A percentile compares a stretch with the other conserved stretches of the same genome.
Conservation (phyloP, 768 basidiomycete genomes). For the Kondoa subrosea region DNA sequence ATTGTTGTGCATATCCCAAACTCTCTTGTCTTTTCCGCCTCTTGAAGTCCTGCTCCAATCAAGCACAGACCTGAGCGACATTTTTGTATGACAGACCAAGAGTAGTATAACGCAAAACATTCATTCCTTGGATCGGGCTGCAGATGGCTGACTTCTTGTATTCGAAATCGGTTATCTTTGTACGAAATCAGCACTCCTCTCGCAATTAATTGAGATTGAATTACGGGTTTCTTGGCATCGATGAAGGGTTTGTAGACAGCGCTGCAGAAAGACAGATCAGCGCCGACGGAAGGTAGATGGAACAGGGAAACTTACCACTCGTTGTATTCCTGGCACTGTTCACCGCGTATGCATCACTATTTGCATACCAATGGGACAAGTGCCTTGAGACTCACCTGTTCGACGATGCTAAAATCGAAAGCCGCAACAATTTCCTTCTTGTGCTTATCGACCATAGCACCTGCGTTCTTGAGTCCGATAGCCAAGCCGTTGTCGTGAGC, state of each 20-base stretch:
- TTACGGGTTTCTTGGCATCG: not conserved
- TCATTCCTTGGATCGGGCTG: not conserved
- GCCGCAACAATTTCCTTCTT: not conserved
- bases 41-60: too few species aligned
- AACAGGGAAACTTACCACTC: too few species aligned
- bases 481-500: not conserved
- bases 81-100: not conserved
- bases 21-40: too few species aligned
- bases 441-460: not conserved
- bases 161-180: not conserved
- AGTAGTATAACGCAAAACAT: not conserved
- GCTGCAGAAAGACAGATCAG: too few species aligned
- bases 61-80: too few species aligned
- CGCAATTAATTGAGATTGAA: not conserved
- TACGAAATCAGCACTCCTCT: not conserved
- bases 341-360: not conserved
- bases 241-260: not conserved
- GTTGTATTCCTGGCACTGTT: not conserved
- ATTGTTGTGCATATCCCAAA: too few species aligned
- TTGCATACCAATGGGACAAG: not conserved
- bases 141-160: not conserved
- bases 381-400: not conserved
- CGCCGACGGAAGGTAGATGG: too few species aligned
- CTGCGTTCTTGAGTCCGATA: not conserved
- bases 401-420: not conserved